Base-by-base conservation (phyloP, 106 monocot genomes). In the Dendrobium officinale region DNA sequence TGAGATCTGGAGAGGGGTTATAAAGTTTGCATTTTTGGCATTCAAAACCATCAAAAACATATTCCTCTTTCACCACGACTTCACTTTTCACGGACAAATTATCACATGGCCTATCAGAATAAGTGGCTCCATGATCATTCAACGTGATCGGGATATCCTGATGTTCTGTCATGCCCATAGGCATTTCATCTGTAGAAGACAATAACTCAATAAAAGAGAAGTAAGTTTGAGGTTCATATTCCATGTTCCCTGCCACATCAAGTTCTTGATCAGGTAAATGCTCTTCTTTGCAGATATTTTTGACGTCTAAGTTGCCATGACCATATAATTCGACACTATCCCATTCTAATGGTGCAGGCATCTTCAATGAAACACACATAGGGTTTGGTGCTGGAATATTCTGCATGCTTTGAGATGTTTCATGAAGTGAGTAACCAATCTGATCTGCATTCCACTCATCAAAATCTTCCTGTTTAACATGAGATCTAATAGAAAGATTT, bases 191-290 rank as follows among this genome's bases (percentile, higher is more conserved):
- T 51, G 82, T 92, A 40, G 86, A 81, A 17, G 92, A 88, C 85
- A 92, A 77, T 24, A 94, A 55, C 55, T 97, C 94, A 1, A 83
- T 91, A 54, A 97, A 97, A 2, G 94, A 92, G 84, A 97, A 97
- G 81, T 89, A 97, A 0, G 96, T 97, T 49, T 97, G 94, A 18
- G 96, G 96, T 85, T 97, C 94, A 84, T 83, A 97, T 56, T 92
- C 89, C 59, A 80, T 88, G 77, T 75, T 85, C 77, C 67, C 86
- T 26, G 26, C 33, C 19, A 33, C 78, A 8, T 42, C 86, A 79
- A 70, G 75, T 27, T 77, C 81, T 9, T 26, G 67, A 37, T 75
- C 82, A 66, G 76, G 78, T 41, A 33, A 55, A 42, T 78, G 73
- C 24, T 85, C 75, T 6, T 17, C 43, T 18, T 72, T 77, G 15